Percentiles rank a stretch among this genome's conserved stretches.
Conservation (phyloP, 2,329 filamentous ascomycete genomes). For the Fusarium duplospermum region DNA sequence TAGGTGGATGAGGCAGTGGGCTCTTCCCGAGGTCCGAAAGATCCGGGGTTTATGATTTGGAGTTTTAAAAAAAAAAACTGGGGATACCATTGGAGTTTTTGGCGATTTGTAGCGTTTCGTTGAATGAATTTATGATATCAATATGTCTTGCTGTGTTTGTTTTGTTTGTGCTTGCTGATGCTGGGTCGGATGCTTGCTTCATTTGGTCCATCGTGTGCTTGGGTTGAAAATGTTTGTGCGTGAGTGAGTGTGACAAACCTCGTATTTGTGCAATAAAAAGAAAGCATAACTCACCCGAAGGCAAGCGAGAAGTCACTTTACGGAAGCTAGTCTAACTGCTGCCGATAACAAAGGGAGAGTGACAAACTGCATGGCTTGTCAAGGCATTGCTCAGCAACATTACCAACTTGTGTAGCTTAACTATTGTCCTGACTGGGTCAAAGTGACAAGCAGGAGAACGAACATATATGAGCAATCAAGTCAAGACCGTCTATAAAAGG, state of each 20-base stretch:
- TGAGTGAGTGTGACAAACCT: not conserved
- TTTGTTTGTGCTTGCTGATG: not conserved
- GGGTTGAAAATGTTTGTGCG: not conserved
- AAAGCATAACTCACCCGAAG: not conserved
- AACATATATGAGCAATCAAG: not conserved
- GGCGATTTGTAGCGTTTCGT: constrained; percentile 1
- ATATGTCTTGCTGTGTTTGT: not conserved
- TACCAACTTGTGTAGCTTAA: not conserved
- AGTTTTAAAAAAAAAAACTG: constrained; percentile 1
- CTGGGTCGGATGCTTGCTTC: not conserved
- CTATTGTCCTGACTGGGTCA: not conserved
- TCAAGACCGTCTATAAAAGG: not conserved
- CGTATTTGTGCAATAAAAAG: not conserved
- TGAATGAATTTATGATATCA: not conserved
- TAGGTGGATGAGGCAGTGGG: constrained; percentile 37
- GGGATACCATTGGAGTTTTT: constrained; percentile 10
- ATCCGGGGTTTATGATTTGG: constrained; percentile 12
- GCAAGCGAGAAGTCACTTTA: not conserved
- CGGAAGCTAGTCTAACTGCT: not conserved
- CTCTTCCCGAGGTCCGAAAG: constrained; percentile 32
- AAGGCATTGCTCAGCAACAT: not conserved
- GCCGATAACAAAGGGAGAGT: not conserved
- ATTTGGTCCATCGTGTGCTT: not conserved
- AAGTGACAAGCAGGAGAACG: not conserved
- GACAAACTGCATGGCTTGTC: not conserved